A percentile compares a stretch with the other conserved stretches of the same genome.
Conservation (phyloP, 139 green algal species). For the Pedinophyceae sp. region DNA sequence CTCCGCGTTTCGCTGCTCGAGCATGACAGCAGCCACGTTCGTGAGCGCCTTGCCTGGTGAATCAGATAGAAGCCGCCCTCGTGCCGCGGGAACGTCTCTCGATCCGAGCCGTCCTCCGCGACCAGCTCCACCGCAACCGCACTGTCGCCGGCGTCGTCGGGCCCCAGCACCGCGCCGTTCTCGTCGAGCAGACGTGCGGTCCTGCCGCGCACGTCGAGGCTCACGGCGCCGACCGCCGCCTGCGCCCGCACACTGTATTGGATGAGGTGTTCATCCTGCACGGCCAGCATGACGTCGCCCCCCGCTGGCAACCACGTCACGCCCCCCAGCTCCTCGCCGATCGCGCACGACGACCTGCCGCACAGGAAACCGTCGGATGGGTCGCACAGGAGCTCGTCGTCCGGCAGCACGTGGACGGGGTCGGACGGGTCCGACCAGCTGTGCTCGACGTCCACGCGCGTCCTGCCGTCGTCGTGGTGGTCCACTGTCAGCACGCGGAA, state of each 20-base stretch:
- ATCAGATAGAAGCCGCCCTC: not conserved
- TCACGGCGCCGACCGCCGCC: constrained; percentile 36
- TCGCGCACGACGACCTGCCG: not conserved
- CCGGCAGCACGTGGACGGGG: constrained; percentile 23
- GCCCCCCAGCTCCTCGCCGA: not conserved
- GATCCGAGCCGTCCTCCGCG: constrained; percentile 1
- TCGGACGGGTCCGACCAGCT: constrained; percentile 14
- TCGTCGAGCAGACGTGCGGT: constrained; percentile 2
- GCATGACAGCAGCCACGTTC: too few relatives aligned
- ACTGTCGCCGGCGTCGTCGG: not conserved
- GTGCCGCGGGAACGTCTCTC: constrained; percentile 25
- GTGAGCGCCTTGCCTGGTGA: not conserved
- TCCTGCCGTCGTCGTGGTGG: constrained; percentile 30
- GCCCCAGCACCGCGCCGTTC: constrained; percentile 25
- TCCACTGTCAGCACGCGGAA: constrained; percentile 56
- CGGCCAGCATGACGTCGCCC: constrained; percentile 24
- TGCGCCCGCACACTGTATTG: constrained; percentile 14
- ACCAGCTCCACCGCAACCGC: constrained; percentile 8
- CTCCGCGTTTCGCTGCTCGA: not conserved
- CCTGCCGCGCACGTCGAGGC: constrained; percentile 16
- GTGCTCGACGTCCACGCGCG: constrained; percentile 38
- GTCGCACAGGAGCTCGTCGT: constrained; percentile 50
- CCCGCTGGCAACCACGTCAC: constrained; percentile 33
- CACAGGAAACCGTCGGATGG: constrained; percentile 15
- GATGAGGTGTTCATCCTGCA: constrained; percentile 24